Evolutionary conservation across 257 asterid genomes (phyloP).

Genomic region (Ehretia macrophylla): DNA sequence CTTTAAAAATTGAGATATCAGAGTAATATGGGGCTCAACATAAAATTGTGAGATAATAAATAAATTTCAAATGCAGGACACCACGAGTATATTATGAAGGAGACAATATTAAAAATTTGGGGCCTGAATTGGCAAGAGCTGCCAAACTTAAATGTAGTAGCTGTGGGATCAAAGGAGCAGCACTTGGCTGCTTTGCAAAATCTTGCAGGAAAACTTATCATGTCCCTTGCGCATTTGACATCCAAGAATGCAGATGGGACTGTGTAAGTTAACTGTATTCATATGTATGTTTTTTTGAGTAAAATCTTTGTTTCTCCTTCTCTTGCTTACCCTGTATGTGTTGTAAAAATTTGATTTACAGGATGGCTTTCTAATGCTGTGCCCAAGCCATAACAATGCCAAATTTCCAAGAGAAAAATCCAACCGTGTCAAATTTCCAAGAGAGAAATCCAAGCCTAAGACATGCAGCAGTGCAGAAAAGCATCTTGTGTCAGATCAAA

Average conservation of each 20-base stretch:
- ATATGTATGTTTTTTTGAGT: not conserved
- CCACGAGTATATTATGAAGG: constrained; percentile 76
- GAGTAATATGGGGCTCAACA: too few relatives aligned
- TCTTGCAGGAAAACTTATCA: constrained; percentile 87
- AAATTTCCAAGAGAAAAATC: constrained; percentile 74
- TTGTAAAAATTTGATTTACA: constrained; percentile 23
- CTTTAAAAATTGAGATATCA: too few relatives aligned
- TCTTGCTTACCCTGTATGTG: not conserved
- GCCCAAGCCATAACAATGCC: constrained; percentile 65
- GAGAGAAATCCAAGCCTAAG: constrained; percentile 46
- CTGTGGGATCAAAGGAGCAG: constrained; percentile 94
- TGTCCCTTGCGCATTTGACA: constrained; percentile 73
- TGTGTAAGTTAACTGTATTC: constrained; percentile 43
- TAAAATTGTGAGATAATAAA: not conserved
- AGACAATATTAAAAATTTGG: constrained; percentile 64
- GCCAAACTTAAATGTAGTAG: constrained; percentile 84
- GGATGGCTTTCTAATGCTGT: constrained; percentile 68
- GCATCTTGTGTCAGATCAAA: constrained; percentile 26
- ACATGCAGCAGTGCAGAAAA: constrained; percentile 27
- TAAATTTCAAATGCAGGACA: constrained; percentile 46
- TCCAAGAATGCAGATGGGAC: constrained; percentile 81
- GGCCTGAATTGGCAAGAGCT: constrained; percentile 75
- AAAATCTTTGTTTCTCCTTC: constrained; percentile 1
- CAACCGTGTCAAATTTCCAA: constrained; percentile 48
- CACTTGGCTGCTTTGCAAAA: constrained; percentile 82